phyloP scores from a whole-genome alignment of 768 basidiomycete species.

The Myochromella boudieri region DNA sequence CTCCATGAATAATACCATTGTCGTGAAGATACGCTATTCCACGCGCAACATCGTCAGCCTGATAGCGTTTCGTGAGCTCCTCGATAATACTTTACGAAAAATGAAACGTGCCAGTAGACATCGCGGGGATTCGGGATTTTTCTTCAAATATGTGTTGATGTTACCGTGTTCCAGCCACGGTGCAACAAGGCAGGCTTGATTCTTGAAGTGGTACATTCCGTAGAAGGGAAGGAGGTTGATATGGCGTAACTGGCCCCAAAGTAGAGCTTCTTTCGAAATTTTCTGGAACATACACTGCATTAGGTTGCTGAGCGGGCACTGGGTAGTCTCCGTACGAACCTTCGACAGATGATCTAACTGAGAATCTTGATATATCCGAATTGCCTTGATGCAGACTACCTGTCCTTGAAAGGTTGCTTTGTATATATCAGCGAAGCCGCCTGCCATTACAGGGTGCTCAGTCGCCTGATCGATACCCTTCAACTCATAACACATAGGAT shows the following conservation, averaged over 20 bases:
- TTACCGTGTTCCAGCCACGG: conserved; percentile 5
- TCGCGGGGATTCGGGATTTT: neutral
- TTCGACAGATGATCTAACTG: neutral
- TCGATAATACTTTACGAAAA: neutral
- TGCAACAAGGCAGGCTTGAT: neutral
- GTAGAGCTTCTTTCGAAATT: no score
- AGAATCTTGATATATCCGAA: neutral
- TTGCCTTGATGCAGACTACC: neutral
- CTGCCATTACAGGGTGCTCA: neutral
- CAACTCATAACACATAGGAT: conserved; percentile 6
- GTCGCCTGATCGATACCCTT: neutral
- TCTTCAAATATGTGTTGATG: neutral
- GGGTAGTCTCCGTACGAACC: neutral
- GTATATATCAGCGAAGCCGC: conserved; percentile 5
- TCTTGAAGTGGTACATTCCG: conserved; percentile 1
- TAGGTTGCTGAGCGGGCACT: no score
- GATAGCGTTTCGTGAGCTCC: neutral
- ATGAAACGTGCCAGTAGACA: neutral
- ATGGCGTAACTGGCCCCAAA: conserved; percentile 1
- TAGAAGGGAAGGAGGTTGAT: conserved; percentile 5
- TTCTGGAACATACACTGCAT: no score
- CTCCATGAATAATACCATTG: conserved; percentile 39
- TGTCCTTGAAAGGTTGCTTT: neutral
- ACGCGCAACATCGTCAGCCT: conserved; percentile 30
- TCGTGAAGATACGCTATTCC: conserved; percentile 34